Evolutionary conservation across 305 asterid species (phyloP).

Genomic region (Fraxinus dipetala): DNA sequence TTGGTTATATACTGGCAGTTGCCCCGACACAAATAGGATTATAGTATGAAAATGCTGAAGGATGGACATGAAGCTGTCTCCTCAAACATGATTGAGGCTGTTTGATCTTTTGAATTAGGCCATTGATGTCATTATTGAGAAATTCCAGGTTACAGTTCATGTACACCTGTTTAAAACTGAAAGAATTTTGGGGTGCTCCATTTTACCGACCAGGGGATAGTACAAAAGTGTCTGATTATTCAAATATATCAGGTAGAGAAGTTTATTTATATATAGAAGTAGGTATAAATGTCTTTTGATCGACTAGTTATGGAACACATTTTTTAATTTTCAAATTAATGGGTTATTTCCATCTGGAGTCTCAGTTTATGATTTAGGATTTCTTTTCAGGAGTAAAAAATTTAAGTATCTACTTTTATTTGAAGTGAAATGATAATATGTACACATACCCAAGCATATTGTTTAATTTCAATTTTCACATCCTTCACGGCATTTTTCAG

Average conservation of each 20-base stretch:
- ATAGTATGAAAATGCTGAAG: slow-evolving; percentile 36
- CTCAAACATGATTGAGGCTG: slow-evolving; percentile 32
- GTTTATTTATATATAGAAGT: slow-evolving; percentile 27
- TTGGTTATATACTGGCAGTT: slow-evolving; percentile 40
- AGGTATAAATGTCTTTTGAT: not conserved
- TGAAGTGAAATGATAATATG: not conserved
- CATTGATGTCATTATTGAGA: slow-evolving; percentile 35
- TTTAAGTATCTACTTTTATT: not conserved
- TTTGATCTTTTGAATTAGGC: slow-evolving; percentile 31
- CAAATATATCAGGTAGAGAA: slow-evolving; percentile 24
- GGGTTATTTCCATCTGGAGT: not conserved
- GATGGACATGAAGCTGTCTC: slow-evolving; percentile 30
- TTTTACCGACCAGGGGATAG: slow-evolving; percentile 35
- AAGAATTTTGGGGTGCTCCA: slow-evolving; percentile 31
- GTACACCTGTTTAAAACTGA: slow-evolving; percentile 26
- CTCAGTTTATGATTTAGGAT: not conserved
- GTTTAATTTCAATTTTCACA: not conserved
- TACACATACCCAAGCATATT: not conserved
- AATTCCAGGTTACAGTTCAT: slow-evolving; percentile 36
- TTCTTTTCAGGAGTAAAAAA: not conserved
- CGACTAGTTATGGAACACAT: not conserved
- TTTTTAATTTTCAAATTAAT: slow-evolving; percentile 1
- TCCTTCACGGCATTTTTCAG: not conserved
- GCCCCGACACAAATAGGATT: slow-evolving; percentile 34
- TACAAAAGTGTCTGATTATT: slow-evolving; percentile 31